Conservation (phyloP, 1,139 yeast genomes). For the Blastobotrys niveus region DNA sequence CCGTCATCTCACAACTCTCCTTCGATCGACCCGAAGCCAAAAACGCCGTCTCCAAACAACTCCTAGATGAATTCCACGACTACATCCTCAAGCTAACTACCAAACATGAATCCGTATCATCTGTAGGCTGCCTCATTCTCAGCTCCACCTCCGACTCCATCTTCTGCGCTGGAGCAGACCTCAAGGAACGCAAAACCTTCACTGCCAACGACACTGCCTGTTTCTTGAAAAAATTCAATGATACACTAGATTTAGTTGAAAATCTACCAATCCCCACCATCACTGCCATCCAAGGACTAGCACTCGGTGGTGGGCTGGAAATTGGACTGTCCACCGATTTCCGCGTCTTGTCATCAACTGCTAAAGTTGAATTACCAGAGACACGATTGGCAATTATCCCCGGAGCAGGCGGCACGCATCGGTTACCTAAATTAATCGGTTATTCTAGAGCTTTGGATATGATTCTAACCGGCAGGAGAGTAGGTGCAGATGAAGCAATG, state of each 20-base stretch:
- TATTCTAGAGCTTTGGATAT: conserved; percentile 29
- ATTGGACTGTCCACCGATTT: conserved; percentile 30
- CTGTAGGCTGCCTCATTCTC: conserved; percentile 29
- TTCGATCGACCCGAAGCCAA: conserved; percentile 32
- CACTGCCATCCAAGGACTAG: conserved; percentile 30
- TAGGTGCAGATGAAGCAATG: conserved; percentile 28
- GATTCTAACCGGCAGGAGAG: conserved; percentile 29
- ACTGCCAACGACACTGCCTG: conserved; percentile 28
- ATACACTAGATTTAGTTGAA: conserved; percentile 27
- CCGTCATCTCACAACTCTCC: conserved; percentile 26
- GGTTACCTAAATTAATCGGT: conserved; percentile 30
- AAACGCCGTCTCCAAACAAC: conserved; percentile 30
- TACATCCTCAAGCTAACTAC: conserved; percentile 23
- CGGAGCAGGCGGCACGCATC: conserved; percentile 34
- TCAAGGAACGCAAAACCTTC: conserved; percentile 33
- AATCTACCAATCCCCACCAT: conserved; percentile 31
- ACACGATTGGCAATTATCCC: conserved; percentile 31
- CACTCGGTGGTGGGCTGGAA: conserved; percentile 34
- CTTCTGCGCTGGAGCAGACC: conserved; percentile 36
- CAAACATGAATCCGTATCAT: conserved; percentile 19
- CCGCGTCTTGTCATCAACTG: conserved; percentile 25
- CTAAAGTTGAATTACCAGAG: conserved; percentile 29
- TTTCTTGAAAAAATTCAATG: conserved; percentile 29
- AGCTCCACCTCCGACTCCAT: conserved; percentile 28
- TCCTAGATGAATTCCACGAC: conserved; percentile 28